A percentile compares a stretch with the other conserved stretches of the same genome.
These are phyloP conservation scores for Penicillium coffeae DNA, from an alignment of 495 filamentous ascomycete species.

Conservation along the genomic window DNA sequence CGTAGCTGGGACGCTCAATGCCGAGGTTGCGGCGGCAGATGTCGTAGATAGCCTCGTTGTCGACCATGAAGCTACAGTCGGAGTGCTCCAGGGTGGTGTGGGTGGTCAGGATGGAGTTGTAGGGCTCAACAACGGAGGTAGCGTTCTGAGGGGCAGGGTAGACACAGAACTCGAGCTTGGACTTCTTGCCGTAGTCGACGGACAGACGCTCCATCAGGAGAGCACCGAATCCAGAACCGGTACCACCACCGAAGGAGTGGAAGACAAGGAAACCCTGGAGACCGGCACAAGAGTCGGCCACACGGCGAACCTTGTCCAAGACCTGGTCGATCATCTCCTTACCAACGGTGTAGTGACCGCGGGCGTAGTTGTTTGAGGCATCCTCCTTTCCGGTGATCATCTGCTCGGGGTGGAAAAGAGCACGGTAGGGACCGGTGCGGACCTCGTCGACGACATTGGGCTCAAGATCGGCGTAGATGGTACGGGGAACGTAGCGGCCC, in stretches of 20 bases:
- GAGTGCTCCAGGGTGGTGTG: conserved; percentile 99
- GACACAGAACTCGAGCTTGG: conserved; percentile 98
- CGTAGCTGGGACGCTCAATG: conserved; percentile 93
- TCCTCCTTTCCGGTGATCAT: conserved; percentile 99
- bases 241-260: conserved; percentile 99
- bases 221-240: conserved; percentile 96
- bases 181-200: conserved; percentile 98
- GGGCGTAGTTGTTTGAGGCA: conserved; percentile 98
- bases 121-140: conserved; percentile 96
- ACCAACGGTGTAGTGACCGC: conserved; percentile 97
- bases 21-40: conserved; percentile 97
- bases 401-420: conserved; percentile 95
- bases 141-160: conserved; percentile 96
- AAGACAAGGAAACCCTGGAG: conserved; percentile 99
- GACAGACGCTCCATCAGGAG: conserved; percentile 97
- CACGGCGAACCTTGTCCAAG: conserved; percentile 90
- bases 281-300: conserved; percentile 94
- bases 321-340: conserved; percentile 98
- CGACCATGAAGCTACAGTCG: conserved; percentile 99
- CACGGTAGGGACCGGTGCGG: conserved; percentile 92
- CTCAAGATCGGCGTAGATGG: conserved; percentile 99
- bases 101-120: conserved; percentile 98
- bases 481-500: conserved; percentile 97
- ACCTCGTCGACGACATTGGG: conserved; percentile 99
- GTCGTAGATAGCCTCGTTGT: conserved; percentile 99